phyloP scores from a whole-genome alignment of 1,284 basidiomycete genomes.

The Coniferiporia weirii region DNA sequence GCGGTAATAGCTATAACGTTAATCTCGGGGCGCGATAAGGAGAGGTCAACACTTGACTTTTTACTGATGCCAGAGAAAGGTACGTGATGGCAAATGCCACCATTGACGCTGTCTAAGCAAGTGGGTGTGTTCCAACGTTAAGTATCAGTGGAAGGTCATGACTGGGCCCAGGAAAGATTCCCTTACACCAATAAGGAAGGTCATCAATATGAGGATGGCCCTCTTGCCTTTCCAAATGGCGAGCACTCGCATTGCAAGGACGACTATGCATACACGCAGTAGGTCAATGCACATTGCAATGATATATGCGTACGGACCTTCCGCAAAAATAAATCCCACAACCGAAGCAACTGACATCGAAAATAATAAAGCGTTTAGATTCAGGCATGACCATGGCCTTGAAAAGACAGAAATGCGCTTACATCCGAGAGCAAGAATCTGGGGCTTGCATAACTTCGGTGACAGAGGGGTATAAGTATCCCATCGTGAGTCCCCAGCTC shows the following conservation, averaged over 20 bases:
- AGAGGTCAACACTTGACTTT: neutral
- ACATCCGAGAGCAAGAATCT: conserved; percentile 3
- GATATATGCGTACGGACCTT: neutral
- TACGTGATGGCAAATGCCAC: neutral
- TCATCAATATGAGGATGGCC: neutral
- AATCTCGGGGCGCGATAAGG: no score
- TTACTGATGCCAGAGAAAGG: neutral
- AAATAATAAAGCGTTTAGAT: neutral
- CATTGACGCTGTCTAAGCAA: neutral
- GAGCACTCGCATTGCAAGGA: conserved; percentile 10
- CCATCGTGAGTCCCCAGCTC: neutral
- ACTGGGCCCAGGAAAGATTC: neutral
- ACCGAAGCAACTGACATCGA: neutral
- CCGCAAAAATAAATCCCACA: conserved; percentile 4
- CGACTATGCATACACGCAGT: neutral
- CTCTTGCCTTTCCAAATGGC: conserved; percentile 11
- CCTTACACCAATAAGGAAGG: neutral
- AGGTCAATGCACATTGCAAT: no score
- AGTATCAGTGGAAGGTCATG: neutral
- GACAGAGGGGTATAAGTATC: no score
- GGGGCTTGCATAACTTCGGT: conserved; percentile 3
- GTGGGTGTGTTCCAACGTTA: no score
- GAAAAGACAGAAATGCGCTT: neutral
- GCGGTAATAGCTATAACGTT: neutral
- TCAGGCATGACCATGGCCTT: no score